phyloP scores from a whole-genome alignment of 257 asterid genomes.

The Nemophila menziesii region DNA sequence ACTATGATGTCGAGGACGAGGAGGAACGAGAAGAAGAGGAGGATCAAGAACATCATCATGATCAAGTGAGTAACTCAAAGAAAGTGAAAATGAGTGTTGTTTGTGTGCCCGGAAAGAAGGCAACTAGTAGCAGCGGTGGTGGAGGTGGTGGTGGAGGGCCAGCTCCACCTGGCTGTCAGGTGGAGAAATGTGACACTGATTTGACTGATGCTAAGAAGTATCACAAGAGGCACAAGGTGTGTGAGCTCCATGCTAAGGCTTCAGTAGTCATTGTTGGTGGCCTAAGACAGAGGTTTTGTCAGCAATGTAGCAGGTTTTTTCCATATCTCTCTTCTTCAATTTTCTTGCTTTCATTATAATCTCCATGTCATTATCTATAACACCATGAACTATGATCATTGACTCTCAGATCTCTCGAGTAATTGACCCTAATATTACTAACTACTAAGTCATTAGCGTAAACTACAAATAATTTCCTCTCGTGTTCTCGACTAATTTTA shows the following conservation, averaged over 20 bases:
- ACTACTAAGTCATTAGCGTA: too few relatives aligned
- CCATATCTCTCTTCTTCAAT: neutral
- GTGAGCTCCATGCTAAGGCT: conserved; percentile 52
- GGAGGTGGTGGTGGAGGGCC: conserved; percentile 6
- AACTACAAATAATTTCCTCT: too few relatives aligned
- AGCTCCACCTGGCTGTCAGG: conserved; percentile 25
- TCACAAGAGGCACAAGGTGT: conserved; percentile 46
- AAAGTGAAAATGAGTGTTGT: conserved; percentile 24
- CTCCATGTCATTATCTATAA: neutral
- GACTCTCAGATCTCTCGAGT: too few relatives aligned
- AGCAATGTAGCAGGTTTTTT: conserved; percentile 58
- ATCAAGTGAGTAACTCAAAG: conserved; percentile 18
- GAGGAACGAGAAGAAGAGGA: conserved; percentile 6
- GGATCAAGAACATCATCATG: conserved; percentile 6
- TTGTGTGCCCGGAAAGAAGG: conserved; percentile 7
- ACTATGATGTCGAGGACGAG: conserved; percentile 11
- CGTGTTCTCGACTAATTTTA: too few relatives aligned
- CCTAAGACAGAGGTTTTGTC: conserved; percentile 45
- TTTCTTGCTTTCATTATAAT: neutral
- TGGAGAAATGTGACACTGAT: conserved; percentile 35
- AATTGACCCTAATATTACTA: too few relatives aligned
- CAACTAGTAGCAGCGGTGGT: conserved; percentile 2
- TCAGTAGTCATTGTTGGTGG: conserved; percentile 36
- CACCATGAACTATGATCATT: too few relatives aligned
- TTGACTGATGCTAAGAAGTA: conserved; percentile 32